A percentile compares a stretch with the other conserved stretches of the same genome.
phyloP scores from a whole-genome alignment of 768 basidiomycete species.

The Lactarius vividus region DNA sequence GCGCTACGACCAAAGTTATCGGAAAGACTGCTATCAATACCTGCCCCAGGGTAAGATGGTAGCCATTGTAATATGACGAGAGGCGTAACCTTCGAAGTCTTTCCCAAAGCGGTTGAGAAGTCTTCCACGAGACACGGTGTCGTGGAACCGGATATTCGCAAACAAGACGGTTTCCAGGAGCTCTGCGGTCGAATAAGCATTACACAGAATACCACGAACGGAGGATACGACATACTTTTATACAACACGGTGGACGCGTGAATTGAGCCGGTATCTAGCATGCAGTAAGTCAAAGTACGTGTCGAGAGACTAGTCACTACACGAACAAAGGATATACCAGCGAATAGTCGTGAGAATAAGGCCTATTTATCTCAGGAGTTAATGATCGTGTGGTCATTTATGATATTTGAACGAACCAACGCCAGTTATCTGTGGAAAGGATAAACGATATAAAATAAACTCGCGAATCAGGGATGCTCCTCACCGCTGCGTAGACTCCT shows the following conservation, averaged over 20 bases:
- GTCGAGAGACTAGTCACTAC: neutral
- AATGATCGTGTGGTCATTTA: neutral
- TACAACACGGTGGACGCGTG: slow-evolving; percentile 77
- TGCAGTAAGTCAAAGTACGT: slow-evolving; percentile 17
- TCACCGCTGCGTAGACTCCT: slow-evolving; percentile 63
- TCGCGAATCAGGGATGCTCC: slow-evolving; percentile 31
- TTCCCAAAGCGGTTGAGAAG: slow-evolving; percentile 84
- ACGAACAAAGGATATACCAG: slow-evolving; percentile 71
- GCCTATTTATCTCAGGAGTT: slow-evolving; percentile 36
- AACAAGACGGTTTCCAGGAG: slow-evolving; percentile 81
- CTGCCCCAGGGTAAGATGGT: slow-evolving; percentile 38
- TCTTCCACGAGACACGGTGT: slow-evolving; percentile 84
- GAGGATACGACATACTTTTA: slow-evolving; percentile 43
- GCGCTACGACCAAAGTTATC: slow-evolving; percentile 84
- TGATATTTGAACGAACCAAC: slow-evolving; percentile 13
- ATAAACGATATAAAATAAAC: neutral
- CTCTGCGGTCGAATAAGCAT: slow-evolving; percentile 34
- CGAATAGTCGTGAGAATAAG: slow-evolving; percentile 57
- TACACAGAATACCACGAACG: neutral
- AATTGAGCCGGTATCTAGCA: slow-evolving; percentile 70
- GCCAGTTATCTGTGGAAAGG: slow-evolving; percentile 10
- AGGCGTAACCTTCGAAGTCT: slow-evolving; percentile 67
- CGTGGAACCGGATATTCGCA: slow-evolving; percentile 89
- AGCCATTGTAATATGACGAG: neutral
- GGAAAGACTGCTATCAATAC: slow-evolving; percentile 77